Evolutionary conservation across 352 stramenopile species (phyloP).

Genomic region (Phytopythium litorale): DNA sequence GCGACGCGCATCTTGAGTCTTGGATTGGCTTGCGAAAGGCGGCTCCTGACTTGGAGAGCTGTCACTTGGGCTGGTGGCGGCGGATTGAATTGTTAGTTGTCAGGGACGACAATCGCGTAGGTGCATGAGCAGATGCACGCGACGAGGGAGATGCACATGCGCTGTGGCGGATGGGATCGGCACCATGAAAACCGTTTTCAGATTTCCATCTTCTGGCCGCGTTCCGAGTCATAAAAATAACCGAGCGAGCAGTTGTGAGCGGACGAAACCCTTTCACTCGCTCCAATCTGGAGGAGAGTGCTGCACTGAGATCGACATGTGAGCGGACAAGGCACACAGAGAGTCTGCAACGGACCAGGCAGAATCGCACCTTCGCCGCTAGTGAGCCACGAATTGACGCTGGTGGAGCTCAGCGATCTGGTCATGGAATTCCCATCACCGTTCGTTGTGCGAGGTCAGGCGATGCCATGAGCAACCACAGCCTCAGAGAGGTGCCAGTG

Average conservation of each 20-base stretch:
- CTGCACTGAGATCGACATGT: neutral
- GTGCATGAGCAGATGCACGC: neutral
- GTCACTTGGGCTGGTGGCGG: neutral
- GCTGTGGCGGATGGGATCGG: neutral
- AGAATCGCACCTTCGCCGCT: neutral
- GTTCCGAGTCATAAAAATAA: neutral
- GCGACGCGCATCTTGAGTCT: slow-evolving; percentile 1
- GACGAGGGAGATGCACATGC: neutral
- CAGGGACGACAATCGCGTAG: too few species aligned
- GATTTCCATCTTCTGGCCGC: neutral
- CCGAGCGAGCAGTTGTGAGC: neutral
- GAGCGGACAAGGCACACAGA: neutral
- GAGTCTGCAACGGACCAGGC: neutral
- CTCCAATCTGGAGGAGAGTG: neutral
- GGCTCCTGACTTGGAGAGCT: neutral
- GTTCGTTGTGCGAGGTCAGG: neutral
- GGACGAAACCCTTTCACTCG: neutral
- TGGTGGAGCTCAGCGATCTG: neutral
- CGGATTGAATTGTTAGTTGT: neutral
- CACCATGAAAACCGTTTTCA: slow-evolving; percentile 5
- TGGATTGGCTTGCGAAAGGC: neutral
- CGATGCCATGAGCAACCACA: neutral
- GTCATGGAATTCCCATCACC: neutral
- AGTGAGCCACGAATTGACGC: neutral
- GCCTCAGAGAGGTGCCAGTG: neutral